phyloP scores from a whole-genome alignment of 345 rosid genomes.

The Melastoma malabathricum region DNA sequence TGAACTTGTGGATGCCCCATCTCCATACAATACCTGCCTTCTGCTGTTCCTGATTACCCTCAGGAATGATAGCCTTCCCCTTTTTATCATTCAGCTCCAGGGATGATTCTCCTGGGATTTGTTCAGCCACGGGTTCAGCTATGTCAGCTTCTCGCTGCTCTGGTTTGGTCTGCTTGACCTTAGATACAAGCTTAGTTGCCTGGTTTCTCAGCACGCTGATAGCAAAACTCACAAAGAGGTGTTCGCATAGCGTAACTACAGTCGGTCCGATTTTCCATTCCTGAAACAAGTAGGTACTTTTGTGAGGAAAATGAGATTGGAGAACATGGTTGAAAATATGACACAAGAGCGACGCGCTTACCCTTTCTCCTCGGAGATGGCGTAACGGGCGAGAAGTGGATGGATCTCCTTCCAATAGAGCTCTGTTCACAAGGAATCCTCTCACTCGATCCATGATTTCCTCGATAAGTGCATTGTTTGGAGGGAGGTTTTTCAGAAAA shows the following conservation, averaged over 20 bases:
- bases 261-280: slow-evolving; percentile 89
- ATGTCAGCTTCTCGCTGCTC: slow-evolving; percentile 9
- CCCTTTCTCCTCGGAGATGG: slow-evolving; percentile 65
- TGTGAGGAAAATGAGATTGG: background rate
- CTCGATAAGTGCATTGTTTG: slow-evolving; percentile 70
- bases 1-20: slow-evolving; percentile 60
- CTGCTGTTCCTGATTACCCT: slow-evolving; percentile 12
- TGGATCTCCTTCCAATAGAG: slow-evolving; percentile 78
- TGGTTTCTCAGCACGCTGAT: slow-evolving; percentile 56
- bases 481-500: slow-evolving; percentile 76
- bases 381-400: slow-evolving; percentile 47
- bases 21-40: slow-evolving; percentile 46
- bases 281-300: slow-evolving; percentile 17
- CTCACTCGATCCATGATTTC: slow-evolving; percentile 88
- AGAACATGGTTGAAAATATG: background rate
- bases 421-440: slow-evolving; percentile 76
- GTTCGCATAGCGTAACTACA: slow-evolving; percentile 65
- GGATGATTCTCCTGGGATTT: too few species aligned
- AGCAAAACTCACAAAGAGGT: slow-evolving; percentile 80
- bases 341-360: slow-evolving; percentile 13
- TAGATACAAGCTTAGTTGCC: slow-evolving; percentile 27
- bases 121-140: too few species aligned
- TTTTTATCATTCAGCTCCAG: too few species aligned
- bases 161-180: slow-evolving; percentile 22
- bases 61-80: background rate